Percentiles rank a stretch among this genome's conserved stretches.
phyloP scores from a whole-genome alignment of 2,329 filamentous ascomycete species.

The Colletotrichum somersetense region DNA sequence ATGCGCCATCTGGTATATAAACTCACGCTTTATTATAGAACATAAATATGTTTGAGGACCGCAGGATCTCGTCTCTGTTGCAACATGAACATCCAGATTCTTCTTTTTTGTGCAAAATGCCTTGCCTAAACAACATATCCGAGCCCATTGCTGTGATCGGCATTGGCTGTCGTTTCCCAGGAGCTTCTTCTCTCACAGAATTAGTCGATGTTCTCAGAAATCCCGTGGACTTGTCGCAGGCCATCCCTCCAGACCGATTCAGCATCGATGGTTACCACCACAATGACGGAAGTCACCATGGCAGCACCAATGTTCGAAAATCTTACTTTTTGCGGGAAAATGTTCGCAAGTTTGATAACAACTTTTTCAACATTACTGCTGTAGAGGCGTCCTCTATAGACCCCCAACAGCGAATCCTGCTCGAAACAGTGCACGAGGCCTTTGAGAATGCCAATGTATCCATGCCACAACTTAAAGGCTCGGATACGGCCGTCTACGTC shows the following conservation, averaged over 20 bases:
- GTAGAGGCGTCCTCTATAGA: slow-evolving; percentile 49
- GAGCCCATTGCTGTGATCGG: slow-evolving; percentile 33
- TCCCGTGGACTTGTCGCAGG: slow-evolving; percentile 26
- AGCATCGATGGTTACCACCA: slow-evolving; percentile 10
- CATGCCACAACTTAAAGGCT: not conserved
- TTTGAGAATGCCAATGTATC: slow-evolving; percentile 42
- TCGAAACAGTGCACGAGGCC: slow-evolving; percentile 53
- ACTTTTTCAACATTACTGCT: slow-evolving; percentile 48
- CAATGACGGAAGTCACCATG: not conserved
- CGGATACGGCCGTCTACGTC: slow-evolving; percentile 39
- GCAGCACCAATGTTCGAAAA: slow-evolving; percentile 44
- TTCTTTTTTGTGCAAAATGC: not conserved
- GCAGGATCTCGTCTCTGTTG: not conserved
- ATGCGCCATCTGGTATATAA: no score
- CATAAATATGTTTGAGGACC: not conserved
- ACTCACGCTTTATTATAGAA: no score
- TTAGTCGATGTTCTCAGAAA: slow-evolving; percentile 4
- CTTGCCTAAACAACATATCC: not conserved
- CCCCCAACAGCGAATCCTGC: slow-evolving; percentile 49
- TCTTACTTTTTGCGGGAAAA: slow-evolving; percentile 44
- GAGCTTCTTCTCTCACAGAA: slow-evolving; percentile 7
- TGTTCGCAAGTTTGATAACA: slow-evolving; percentile 43
- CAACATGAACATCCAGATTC: not conserved
- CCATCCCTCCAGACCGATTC: slow-evolving; percentile 48
- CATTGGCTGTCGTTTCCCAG: slow-evolving; percentile 27